Conservation (phyloP, 1,284 basidiomycete genomes). For the Kwoniella shivajii region DNA sequence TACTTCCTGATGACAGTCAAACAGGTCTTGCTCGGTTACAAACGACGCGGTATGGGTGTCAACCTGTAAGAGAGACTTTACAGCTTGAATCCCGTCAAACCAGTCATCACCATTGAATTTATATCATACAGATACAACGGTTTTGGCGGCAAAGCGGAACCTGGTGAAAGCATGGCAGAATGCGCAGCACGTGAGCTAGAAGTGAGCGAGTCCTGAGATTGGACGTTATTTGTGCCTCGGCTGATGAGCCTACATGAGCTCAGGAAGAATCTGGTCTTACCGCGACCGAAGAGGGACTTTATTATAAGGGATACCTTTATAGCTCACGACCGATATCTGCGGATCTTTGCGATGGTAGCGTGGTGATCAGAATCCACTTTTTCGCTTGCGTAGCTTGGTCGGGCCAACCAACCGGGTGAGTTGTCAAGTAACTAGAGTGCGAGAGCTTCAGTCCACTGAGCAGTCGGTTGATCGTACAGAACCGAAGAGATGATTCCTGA, state of each 20-base stretch:
- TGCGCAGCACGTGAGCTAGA: constrained; percentile 67
- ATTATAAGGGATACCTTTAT: constrained; percentile 16
- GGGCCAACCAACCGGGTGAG: constrained; percentile 26
- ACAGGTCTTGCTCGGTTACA: constrained; percentile 67
- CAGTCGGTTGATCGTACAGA: constrained; percentile 10
- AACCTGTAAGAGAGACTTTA: constrained; percentile 57
- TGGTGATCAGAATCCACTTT: constrained; percentile 22
- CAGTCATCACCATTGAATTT: neutral
- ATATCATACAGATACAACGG: constrained; percentile 63
- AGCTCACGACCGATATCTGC: constrained; percentile 20
- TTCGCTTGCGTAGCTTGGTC: constrained; percentile 23
- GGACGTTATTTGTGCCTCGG: neutral
- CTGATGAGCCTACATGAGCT: neutral
- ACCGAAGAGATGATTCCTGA: constrained; percentile 42
- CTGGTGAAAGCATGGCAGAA: constrained; percentile 62
- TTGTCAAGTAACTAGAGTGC: neutral
- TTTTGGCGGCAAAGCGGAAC: constrained; percentile 73
- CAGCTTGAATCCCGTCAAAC: neutral
- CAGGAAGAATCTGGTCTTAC: constrained; percentile 78
- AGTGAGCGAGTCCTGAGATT: constrained; percentile 13
- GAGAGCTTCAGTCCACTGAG: neutral
- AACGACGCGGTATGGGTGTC: constrained; percentile 70
- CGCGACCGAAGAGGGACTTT: constrained; percentile 50
- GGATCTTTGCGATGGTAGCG: no score
- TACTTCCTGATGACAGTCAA: neutral